phyloP scores from a whole-genome alignment of 2,329 filamentous ascomycete species.

The Rosellinia necatrix region DNA sequence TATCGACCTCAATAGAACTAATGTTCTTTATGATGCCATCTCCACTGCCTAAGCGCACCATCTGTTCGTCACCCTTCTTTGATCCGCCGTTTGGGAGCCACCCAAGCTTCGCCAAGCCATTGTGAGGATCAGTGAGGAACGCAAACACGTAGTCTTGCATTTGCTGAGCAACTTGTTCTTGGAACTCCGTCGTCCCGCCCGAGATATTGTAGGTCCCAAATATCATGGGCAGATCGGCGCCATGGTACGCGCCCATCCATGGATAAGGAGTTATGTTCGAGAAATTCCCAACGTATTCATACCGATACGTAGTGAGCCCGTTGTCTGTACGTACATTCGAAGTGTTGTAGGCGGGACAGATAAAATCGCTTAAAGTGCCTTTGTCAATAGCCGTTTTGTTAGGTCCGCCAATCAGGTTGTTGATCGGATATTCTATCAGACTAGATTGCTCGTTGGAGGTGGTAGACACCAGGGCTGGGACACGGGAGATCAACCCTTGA shows the following conservation, averaged over 20 bases:
- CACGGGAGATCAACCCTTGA: slow-evolving; percentile 35
- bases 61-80: slow-evolving; percentile 12
- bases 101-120: slow-evolving; percentile 23
- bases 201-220: slow-evolving; percentile 37
- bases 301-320: slow-evolving; percentile 46
- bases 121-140: slow-evolving; percentile 31
- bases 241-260: slow-evolving; percentile 45
- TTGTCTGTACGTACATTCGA: slow-evolving; percentile 29
- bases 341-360: slow-evolving; percentile 32
- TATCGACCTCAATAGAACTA: slow-evolving; percentile 30
- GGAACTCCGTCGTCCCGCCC: slow-evolving; percentile 31
- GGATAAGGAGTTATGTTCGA: slow-evolving; percentile 44
- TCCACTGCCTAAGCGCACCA: slow-evolving; percentile 27
- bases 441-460: slow-evolving; percentile 36
- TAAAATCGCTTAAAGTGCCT: slow-evolving; percentile 31
- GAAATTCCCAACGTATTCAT: slow-evolving; percentile 48
- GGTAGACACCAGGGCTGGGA: slow-evolving; percentile 35
- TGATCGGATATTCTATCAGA: slow-evolving; percentile 32
- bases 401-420: slow-evolving; percentile 27
- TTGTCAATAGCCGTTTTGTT: slow-evolving; percentile 32
- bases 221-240: slow-evolving; percentile 35
- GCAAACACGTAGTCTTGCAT: slow-evolving; percentile 36
- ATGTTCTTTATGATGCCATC: slow-evolving; percentile 26
- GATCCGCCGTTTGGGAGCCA: slow-evolving; percentile 17
- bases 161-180: slow-evolving; percentile 29